Evolutionary conservation across 306 rosid species (phyloP), one percentile per base, ranked within the genome.

Genomic region (Quercus suber): DNA sequence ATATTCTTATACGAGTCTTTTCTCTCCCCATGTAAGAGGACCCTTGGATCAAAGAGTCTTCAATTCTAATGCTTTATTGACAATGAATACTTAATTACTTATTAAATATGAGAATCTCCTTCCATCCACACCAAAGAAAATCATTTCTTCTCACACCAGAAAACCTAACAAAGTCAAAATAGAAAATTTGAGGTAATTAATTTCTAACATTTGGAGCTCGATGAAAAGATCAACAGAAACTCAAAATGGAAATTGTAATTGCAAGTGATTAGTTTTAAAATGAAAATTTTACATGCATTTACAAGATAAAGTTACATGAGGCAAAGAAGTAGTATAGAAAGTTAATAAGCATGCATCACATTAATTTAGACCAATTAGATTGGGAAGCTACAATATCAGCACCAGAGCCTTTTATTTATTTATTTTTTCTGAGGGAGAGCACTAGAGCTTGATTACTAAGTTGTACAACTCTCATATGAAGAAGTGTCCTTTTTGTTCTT

Each of bases 251-350:
- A 53, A n/a, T 64, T 35, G 43, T 75, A 69, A 43, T 55, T 41
- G 11, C 12, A 8, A 41, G 45, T 41, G 8, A 41, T 41, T 41
- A 41, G 45, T 41, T 41, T 41, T 41, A 41, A 41, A 41, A 8
- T 41, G 12, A 8, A 41, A 41, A 8, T 2, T 37, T 79, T 11
- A 57, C 27, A 31, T 86, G 70, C 84, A 90, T 87, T 82, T 90
- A 87, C 93, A 88, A 63, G 43, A 75, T 76, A 41, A 65, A 84
- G n/a, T 78, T 68, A 49, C 81, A 82, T 69, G 27, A 67, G 71
- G 73, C 82, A 74, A 67, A 73, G 77, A 71, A 30, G 13, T 2
- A 37, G 45, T 33, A 79, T 71, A 84, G 81, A 84, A 71, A 78
- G 76, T 74, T 45, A 71, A 55, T 21, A 76, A 73, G 30, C 83